Conservation (phyloP, 2,329 filamentous ascomycete species). For the Orbilia oligospora region DNA sequence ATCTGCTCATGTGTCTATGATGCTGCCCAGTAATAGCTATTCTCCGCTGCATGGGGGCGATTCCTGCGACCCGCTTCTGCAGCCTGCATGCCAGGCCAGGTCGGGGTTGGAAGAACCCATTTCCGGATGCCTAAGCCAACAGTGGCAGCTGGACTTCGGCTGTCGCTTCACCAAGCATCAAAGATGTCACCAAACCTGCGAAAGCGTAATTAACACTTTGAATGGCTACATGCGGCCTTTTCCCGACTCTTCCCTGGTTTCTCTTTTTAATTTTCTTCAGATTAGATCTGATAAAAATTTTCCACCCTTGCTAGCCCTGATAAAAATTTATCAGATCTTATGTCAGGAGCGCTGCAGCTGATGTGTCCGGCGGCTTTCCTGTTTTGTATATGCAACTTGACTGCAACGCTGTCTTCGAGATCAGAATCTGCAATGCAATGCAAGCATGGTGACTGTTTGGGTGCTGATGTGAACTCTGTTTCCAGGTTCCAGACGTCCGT, state of each 20-base stretch:
- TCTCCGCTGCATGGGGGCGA: slow-evolving; percentile 48
- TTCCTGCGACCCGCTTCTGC: slow-evolving; percentile 32
- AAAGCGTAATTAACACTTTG: neutral
- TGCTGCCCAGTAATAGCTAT: slow-evolving; percentile 39
- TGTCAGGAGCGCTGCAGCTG: neutral
- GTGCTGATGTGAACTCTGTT: slow-evolving; percentile 39
- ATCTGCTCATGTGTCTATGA: neutral
- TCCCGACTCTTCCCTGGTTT: neutral
- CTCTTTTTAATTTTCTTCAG: neutral
- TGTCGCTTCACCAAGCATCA: slow-evolving; percentile 23
- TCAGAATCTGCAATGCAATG: slow-evolving; percentile 1
- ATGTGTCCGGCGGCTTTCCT: slow-evolving; percentile 1
- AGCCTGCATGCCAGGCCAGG: slow-evolving; percentile 48
- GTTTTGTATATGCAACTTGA: slow-evolving; percentile 44
- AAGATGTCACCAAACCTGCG: slow-evolving; percentile 29
- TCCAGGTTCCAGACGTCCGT: slow-evolving; percentile 16
- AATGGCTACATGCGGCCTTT: slow-evolving; percentile 5
- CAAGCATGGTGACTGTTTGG: neutral
- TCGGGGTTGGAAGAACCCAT: slow-evolving; percentile 17
- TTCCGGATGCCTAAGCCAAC: slow-evolving; percentile 35
- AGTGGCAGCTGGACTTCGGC: slow-evolving; percentile 43
- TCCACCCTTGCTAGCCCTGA: slow-evolving; percentile 4
- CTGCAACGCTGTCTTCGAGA: neutral
- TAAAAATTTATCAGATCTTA: slow-evolving; percentile 47
- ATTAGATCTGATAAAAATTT: slow-evolving; percentile 39